Conservation (phyloP, 2,329 filamentous ascomycete species). For the Calonectria multiphialidica region DNA sequence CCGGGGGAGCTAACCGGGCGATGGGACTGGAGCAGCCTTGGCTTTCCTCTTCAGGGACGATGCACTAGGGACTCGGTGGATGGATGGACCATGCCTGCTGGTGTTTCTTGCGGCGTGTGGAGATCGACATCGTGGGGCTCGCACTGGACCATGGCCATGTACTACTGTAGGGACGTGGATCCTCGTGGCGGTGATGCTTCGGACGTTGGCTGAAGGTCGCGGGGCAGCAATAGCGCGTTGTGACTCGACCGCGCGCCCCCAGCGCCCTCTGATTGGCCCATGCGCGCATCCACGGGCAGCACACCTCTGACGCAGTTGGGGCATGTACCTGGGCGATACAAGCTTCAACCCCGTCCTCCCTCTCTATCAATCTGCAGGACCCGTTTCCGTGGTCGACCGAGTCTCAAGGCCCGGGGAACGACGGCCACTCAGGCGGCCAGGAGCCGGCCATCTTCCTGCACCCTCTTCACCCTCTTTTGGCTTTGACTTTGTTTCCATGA, state of each 20-base stretch:
- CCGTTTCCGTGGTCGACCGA: slow-evolving; percentile 7
- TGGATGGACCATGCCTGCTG: slow-evolving; percentile 8
- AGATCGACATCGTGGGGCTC: slow-evolving; percentile 1
- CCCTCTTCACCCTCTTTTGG: slow-evolving; percentile 24
- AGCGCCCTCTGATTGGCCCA: slow-evolving; percentile 32
- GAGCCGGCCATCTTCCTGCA: slow-evolving; percentile 32
- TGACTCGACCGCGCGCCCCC: slow-evolving; percentile 39
- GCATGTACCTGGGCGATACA: slow-evolving; percentile 35
- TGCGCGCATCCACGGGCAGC: background rate
- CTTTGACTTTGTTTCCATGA: slow-evolving; percentile 5
- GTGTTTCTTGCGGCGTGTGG: background rate
- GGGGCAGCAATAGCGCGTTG: slow-evolving; percentile 34
- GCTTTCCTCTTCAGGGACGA: slow-evolving; percentile 7
- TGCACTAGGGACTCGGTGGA: background rate
- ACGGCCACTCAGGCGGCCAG: slow-evolving; percentile 35
- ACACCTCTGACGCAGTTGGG: slow-evolving; percentile 1
- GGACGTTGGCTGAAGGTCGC: slow-evolving; percentile 17
- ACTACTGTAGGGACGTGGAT: slow-evolving; percentile 8
- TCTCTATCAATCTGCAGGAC: background rate
- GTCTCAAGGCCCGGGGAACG: slow-evolving; percentile 32
- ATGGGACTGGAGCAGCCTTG: slow-evolving; percentile 1
- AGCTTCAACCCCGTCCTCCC: background rate
- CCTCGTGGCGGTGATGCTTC: slow-evolving; percentile 25
- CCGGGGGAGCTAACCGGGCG: slow-evolving; percentile 4
- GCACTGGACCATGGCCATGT: slow-evolving; percentile 5